Percentiles rank a stretch among this genome's conserved stretches.
phyloP scores from a whole-genome alignment of 345 rosid species.

The Citrus sinensis region DNA sequence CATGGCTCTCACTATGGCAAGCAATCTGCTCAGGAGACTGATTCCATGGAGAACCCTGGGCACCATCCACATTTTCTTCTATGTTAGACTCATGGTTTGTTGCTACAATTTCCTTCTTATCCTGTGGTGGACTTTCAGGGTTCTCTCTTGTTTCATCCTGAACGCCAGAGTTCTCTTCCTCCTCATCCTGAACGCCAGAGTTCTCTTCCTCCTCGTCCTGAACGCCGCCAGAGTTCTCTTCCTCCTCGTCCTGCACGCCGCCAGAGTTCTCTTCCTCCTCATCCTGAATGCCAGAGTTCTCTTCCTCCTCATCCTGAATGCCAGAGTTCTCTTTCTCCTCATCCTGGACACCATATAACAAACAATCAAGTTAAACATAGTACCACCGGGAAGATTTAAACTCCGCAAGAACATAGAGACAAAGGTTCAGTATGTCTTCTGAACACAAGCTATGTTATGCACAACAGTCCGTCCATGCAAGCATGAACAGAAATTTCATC shows the following conservation, averaged over 20 bases:
- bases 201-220: slow-evolving; percentile 34
- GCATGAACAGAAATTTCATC: not conserved
- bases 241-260: not conserved
- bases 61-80: slow-evolving; percentile 32
- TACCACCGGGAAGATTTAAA: not conserved
- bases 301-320: not conserved
- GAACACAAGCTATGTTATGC: not conserved
- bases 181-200: not conserved
- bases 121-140: slow-evolving; percentile 22
- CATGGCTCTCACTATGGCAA: slow-evolving; percentile 30
- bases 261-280: slow-evolving; percentile 18
- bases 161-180: not conserved
- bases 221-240: not conserved
- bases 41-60: slow-evolving; percentile 22
- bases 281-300: slow-evolving; percentile 25
- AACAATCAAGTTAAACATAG: slow-evolving; percentile 4
- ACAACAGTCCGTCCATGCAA: not conserved
- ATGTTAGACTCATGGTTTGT: slow-evolving; percentile 14
- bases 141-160: slow-evolving; percentile 13
- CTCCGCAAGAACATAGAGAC: not conserved
- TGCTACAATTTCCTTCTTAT: slow-evolving; percentile 31
- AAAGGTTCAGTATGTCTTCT: not conserved
- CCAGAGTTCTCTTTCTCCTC: not conserved
- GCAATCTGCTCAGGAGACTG: slow-evolving; percentile 42
- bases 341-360: slow-evolving; percentile 25